Base-by-base conservation (phyloP, 1,139 yeast genomes). In the Geotrichum reessii region DNA sequence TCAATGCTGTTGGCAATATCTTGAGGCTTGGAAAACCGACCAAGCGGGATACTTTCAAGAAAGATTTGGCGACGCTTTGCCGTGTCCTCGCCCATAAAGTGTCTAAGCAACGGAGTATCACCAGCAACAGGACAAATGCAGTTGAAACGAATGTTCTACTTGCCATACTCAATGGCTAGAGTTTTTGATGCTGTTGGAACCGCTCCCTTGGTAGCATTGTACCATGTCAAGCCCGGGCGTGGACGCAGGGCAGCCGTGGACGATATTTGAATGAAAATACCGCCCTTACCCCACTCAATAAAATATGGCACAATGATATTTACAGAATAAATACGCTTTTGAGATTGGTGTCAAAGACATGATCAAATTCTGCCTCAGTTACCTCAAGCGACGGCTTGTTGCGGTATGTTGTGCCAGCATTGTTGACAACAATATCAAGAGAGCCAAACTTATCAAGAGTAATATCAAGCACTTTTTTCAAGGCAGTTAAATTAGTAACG, bases 371-470 rank as follows among this genome's bases (percentile, higher is more conserved):
- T 2, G 63, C 69, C 28, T 62, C 66, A 12, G 62, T 59, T 11
- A 67, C 62, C 12, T 58, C 65, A 44, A 63, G 54, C 7, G 66
- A 53, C 27, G 67, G 66, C 46, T 61, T 60, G 50, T 63, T 61
- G 17, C 60, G 62, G 51, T 63, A 63, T 37, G 69, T 66, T 61
- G 69, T 65, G 5, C 73, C 74, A 6, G 72, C 73, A 50, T 71
- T 71, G 62, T 70, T 68, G 51, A 71, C 62, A 27, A 71, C 69
- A 24, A 69, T 63, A 52, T 71, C 71, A 24, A 71, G 57, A 6
- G 62, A 61, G 28, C 73, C 73, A 46, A 68, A 62, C 46, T 60
- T 61, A 28, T 61, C 60, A 9, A 67, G 63, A 8, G 71, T 65
- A n/a, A 54, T 59, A 1, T 62, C 61, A 11, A 71, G 63, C 1